phyloP scores from a whole-genome alignment of 257 asterid genomes.

The Ilex aquifolium region DNA sequence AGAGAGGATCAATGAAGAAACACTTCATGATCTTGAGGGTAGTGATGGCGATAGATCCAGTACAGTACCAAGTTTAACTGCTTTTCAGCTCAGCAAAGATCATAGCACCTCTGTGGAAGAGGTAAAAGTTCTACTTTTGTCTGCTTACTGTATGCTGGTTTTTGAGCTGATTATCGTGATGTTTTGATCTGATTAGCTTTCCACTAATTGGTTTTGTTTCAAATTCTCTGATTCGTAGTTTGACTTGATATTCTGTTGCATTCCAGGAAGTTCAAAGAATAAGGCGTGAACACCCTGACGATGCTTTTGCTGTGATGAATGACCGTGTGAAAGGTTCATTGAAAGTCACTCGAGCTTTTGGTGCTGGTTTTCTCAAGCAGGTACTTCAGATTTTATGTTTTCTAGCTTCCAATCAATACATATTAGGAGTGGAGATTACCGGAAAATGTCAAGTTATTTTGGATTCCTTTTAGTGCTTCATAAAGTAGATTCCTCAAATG shows the following conservation, averaged over 20 bases:
- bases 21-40: slow-evolving; percentile 62
- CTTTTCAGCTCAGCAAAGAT: slow-evolving; percentile 78
- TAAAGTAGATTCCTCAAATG: slow-evolving; percentile 33
- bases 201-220: no score
- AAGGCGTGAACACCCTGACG: slow-evolving; percentile 71
- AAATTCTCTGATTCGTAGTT: neutral
- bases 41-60: slow-evolving; percentile 44
- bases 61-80: slow-evolving; percentile 40
- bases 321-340: slow-evolving; percentile 94
- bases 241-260: slow-evolving; percentile 8
- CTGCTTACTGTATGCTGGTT: neutral
- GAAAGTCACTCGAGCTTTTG: slow-evolving; percentile 97
- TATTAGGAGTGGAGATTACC: slow-evolving; percentile 6
- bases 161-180: neutral
- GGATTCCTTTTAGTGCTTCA: slow-evolving; percentile 29
- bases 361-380: slow-evolving; percentile 99
- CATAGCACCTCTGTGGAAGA: slow-evolving; percentile 85
- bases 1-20: slow-evolving; percentile 90
- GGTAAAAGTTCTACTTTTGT: slow-evolving; percentile 30
- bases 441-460: slow-evolving; percentile 10
- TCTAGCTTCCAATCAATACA: slow-evolving; percentile 13
- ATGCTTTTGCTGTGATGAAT: slow-evolving; percentile 59
- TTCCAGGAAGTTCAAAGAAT: slow-evolving; percentile 76
- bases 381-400: slow-evolving; percentile 29
- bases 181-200: neutral